Conservation (phyloP, 768 basidiomycete genomes). For the Sarcodon aspratus region DNA sequence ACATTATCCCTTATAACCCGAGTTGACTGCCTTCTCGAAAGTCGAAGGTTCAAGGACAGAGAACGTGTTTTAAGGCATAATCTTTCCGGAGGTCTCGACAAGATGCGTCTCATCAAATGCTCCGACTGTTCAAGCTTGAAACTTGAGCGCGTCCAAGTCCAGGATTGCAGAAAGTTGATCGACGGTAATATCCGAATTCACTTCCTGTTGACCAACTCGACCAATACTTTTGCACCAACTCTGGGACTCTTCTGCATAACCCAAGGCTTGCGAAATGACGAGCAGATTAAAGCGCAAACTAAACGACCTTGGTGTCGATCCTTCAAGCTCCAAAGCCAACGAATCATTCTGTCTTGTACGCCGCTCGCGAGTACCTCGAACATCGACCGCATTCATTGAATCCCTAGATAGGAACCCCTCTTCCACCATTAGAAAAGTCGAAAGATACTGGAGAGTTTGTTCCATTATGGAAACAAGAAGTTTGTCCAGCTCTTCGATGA, state of each 20-base stretch:
- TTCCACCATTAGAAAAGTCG: conserved; percentile 89
- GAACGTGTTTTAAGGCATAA: too few relatives aligned
- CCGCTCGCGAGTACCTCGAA: conserved; percentile 7
- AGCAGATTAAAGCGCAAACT: conserved; percentile 74
- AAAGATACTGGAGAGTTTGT: conserved; percentile 93
- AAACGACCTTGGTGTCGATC: conserved; percentile 67
- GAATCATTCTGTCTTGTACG: conserved; percentile 80
- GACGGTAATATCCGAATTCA: too few relatives aligned
- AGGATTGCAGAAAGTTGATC: too few relatives aligned
- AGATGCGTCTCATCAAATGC: too few relatives aligned
- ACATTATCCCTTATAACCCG: conserved; percentile 16
- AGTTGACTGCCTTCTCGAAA: background rate
- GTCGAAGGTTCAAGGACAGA: too few relatives aligned
- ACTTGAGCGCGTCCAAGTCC: too few relatives aligned
- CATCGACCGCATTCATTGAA: background rate
- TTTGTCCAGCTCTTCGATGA: conserved; percentile 21
- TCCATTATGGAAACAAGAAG: conserved; percentile 97
- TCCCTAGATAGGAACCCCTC: conserved; percentile 79
- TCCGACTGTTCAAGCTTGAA: too few relatives aligned
- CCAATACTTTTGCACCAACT: too few relatives aligned
- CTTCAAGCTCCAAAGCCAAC: conserved; percentile 55
- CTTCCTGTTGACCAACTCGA: too few relatives aligned
- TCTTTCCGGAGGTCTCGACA: too few relatives aligned
- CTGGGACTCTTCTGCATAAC: background rate
- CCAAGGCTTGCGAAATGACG: conserved; percentile 21